Evolutionary conservation across 1,284 basidiomycete genomes (phyloP), one percentile per base, ranked within the genome.

Genomic region (Fomitopsis betulina): DNA sequence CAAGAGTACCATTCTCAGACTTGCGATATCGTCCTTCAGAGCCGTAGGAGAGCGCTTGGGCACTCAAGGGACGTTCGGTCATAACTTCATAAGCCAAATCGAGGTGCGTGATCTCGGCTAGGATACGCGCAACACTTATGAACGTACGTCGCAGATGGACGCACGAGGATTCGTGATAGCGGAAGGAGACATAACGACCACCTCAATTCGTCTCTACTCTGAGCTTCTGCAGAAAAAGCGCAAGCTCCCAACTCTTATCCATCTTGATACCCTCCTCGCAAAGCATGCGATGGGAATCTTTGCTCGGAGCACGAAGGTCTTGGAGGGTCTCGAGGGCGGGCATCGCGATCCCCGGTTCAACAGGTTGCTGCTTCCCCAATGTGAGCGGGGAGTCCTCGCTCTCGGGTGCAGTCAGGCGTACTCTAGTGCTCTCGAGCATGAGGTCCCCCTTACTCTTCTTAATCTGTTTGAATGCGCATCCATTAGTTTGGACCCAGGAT

Each of bases 191-290:
- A 63, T 82, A 23, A 67, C 80, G 30, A 78, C 77, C 8, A 68
- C 83, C 8, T 80, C 79, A 61, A 82, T 83, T 59, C 77, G 81
- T 37, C 66, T 83, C 40, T 82, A 80, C 68, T 77, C 79, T 17
- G 80, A 82, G 79, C 47, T 50, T 9, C n/a, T 50, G 25, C 47
- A 33, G 32, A 5, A 9, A 15, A 30, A 30, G 47, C 81, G 80
- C 62, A 60, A 68, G 23, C 65, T 82, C 5, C 74, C 78, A 13
- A 65, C 78, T 19, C 78, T 79, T 12, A 70, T 72, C 40, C 55
- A 73, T 27, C 68, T 66, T 8, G 75, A 77, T 58, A 79, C 79
- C 6, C 68, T 81, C 27, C 73, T 83, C 1, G 76, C 78, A 1
- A 69, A 64, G 5, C 81, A 83, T 57, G 79, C 79, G 2, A 57